A percentile compares a stretch with the other conserved stretches of the same genome.
These are phyloP conservation scores for Eucalyptus cloeziana DNA, from an alignment of 345 rosid genomes.

Conservation along the genomic window DNA sequence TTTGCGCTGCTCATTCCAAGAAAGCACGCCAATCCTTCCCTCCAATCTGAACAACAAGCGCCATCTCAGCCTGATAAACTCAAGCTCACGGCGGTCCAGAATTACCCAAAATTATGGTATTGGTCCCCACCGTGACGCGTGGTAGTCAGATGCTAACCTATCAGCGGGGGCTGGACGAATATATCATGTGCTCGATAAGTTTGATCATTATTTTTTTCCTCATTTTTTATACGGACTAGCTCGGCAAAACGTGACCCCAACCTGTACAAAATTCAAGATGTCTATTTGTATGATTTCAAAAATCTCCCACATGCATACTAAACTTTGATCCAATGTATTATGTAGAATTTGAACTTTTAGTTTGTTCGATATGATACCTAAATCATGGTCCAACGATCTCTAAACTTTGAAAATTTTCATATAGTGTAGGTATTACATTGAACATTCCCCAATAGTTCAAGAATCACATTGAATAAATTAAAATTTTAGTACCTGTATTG, in stretches of 20 bases:
- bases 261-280: background rate
- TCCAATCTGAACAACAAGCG: background rate
- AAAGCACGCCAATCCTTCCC: background rate
- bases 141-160: background rate
- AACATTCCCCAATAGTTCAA: rapidly evolving
- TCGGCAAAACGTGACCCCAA: background rate
- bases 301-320: background rate
- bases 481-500: background rate
- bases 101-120: too few relatives aligned
- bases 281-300: background rate
- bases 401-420: background rate
- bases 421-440: background rate
- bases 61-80: background rate
- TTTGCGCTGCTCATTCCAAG: background rate
- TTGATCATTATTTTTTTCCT: background rate
- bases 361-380: background rate
- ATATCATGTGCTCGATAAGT: background rate
- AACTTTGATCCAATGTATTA: background rate
- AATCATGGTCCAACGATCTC: rapidly evolving
- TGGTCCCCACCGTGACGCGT: background rate
- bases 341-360: background rate
- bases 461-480: background rate
- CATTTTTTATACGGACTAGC: background rate
- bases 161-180: background rate
- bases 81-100: too few relatives aligned